phyloP scores from a whole-genome alignment of 169 alveolate genomes.

The Amoebophrya sp. region DNA sequence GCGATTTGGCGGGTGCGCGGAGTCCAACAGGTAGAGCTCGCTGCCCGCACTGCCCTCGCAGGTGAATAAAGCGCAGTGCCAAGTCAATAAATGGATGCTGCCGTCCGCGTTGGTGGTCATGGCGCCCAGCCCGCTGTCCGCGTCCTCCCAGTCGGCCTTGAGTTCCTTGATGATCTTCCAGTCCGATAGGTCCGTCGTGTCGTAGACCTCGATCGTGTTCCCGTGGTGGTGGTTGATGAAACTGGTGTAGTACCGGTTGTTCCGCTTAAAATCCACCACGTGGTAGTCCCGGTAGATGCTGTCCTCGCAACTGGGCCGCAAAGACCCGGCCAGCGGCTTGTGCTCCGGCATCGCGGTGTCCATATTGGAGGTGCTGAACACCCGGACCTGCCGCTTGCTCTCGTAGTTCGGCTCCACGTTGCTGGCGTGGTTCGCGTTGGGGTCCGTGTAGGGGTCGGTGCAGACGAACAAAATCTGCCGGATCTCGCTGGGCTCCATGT shows the following conservation, averaged over 20 bases:
- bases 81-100: neutral
- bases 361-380: neutral
- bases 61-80: neutral
- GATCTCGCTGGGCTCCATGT: constrained; percentile 12
- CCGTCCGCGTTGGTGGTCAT: neutral
- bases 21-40: neutral
- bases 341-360: neutral
- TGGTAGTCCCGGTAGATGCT: neutral
- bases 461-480: neutral
- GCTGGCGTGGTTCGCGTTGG: neutral
- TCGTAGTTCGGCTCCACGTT: constrained; percentile 6
- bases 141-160: neutral
- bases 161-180: neutral
- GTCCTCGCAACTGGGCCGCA: neutral
- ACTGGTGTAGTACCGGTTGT: neutral
- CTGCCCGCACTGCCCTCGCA: neutral
- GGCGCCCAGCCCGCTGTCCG: constrained; percentile 5
- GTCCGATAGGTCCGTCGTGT: neutral
- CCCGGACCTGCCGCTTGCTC: neutral
- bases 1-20: neutral
- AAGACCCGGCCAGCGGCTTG: neutral
- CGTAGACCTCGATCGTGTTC: neutral
- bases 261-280: constrained; percentile 15
- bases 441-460: neutral
- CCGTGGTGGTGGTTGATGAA: constrained; percentile 20